phyloP scores from a whole-genome alignment of 148 eudicot species.

The Rhododendron molle region DNA sequence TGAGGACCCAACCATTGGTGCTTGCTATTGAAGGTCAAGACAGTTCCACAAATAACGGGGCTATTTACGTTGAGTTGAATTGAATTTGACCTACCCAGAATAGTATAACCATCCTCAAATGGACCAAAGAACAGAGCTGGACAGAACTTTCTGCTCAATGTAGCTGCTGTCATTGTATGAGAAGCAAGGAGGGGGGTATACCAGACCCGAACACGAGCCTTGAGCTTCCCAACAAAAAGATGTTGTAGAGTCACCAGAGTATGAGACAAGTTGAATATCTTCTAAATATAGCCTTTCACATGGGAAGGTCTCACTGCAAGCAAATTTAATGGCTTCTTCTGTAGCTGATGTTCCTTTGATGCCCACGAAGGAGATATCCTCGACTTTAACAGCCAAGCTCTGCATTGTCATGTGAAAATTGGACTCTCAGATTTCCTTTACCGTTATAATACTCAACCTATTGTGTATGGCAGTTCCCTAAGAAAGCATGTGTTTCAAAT shows the following conservation, averaged over 20 bases:
- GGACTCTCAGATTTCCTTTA: neutral
- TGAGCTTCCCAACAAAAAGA: constrained; percentile 89
- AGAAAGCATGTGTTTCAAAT: neutral
- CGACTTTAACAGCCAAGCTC: constrained; percentile 63
- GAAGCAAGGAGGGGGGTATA: constrained; percentile 68
- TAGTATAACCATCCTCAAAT: constrained; percentile 4
- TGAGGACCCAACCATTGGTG: neutral
- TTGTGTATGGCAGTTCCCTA: neutral
- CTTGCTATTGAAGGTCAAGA: neutral
- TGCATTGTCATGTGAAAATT: constrained; percentile 24
- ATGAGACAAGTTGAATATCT: constrained; percentile 52
- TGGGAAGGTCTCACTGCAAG: constrained; percentile 79
- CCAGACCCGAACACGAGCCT: constrained; percentile 59
- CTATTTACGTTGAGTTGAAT: neutral
- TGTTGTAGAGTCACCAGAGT: constrained; percentile 29
- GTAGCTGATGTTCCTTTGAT: constrained; percentile 85
- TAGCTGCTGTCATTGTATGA: constrained; percentile 18
- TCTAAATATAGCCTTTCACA: constrained; percentile 64
- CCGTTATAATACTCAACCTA: neutral
- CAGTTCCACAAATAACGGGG: neutral
- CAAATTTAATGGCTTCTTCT: constrained; percentile 63
- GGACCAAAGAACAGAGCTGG: constrained; percentile 21
- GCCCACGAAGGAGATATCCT: constrained; percentile 47
- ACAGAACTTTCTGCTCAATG: constrained; percentile 18
- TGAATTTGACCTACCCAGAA: neutral